Base-by-base conservation (phyloP, 208 protist species). In the Wallacemonas rigidus region DNA sequence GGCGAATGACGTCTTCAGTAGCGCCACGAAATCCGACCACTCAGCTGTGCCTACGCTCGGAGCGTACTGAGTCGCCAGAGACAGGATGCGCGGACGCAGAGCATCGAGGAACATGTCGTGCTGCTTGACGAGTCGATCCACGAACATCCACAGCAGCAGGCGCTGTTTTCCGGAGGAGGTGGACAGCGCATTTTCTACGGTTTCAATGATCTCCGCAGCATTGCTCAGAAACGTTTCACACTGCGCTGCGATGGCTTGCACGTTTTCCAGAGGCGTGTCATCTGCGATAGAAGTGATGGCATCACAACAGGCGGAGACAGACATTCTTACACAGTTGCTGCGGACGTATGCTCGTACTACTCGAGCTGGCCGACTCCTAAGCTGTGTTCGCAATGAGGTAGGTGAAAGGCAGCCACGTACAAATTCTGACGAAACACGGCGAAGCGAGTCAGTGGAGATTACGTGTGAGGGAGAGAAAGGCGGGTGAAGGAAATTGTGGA, bases 91-190 rank as follows among this genome's bases (percentile, higher is more conserved):
- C 17, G 88, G 79, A 0, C 90, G 90, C 54, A 97, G 73, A 1
- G 86, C 83, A 9, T 97, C 90, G 12, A 94, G 69, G 69, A 94
- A 93, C 17, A 90, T 77, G 11, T 41, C 58, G 75, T 95, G 90
- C 67, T 95, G 90, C 76, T 97, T 97, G 0, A 86, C 87, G 3
- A 97, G 81, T 2, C 83, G 77, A 68, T 97, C 92, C 26, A 97
- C 79, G n/a, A 97, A 85, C 60, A 89, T 82, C 92, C 92, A 97
- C 68, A 95, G 74, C 58, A 85, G 76, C 38, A 97, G 77, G 15
- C 83, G 78, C 70, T 92, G 83, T 1, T 50, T 40, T 1, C 76
- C 83, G 1, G 81, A 67, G 1, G 90, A 81, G 17, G 82, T 83
- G 36, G 82, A 79, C 8, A 97, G 74, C 2, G 86, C 73, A 64